A percentile compares a stretch with the other conserved stretches of the same genome.
These are phyloP conservation scores for Neobulgaria alba DNA, from an alignment of 2,329 filamentous ascomycete genomes.

Conservation along the genomic window DNA sequence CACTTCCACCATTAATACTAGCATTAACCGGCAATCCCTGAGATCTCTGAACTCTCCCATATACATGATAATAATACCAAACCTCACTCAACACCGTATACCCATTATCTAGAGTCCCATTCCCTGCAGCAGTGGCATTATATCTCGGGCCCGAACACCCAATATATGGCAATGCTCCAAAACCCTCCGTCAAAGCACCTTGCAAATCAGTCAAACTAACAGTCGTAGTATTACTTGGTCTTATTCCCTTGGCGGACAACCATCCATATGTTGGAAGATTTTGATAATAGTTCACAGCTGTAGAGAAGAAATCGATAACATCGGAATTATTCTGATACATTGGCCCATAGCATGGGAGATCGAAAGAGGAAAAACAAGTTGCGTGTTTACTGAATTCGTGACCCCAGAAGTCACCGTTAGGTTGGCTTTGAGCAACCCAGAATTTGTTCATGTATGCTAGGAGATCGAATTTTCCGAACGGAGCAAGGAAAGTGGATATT, in stretches of 20 bases:
- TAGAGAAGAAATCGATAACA: slow-evolving; percentile 55
- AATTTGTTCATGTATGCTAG: slow-evolving; percentile 57
- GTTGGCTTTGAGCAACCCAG: slow-evolving; percentile 51
- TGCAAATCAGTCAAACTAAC: slow-evolving; percentile 48
- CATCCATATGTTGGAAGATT: slow-evolving; percentile 51
- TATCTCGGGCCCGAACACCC: slow-evolving; percentile 52
- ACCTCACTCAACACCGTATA: slow-evolving; percentile 50
- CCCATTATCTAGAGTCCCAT: slow-evolving; percentile 45
- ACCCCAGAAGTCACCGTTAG: slow-evolving; percentile 54
- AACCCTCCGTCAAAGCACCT: slow-evolving; percentile 38
- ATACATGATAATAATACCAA: slow-evolving; percentile 59
- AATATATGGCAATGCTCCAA: slow-evolving; percentile 49
- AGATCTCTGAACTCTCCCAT: slow-evolving; percentile 46
- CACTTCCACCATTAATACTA: slow-evolving; percentile 39
- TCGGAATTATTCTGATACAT: slow-evolving; percentile 47
- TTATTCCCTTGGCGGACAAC: slow-evolving; percentile 46
- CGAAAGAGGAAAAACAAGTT: slow-evolving; percentile 59
- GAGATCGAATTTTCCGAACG: slow-evolving; percentile 50
- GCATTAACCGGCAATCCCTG: slow-evolving; percentile 31
- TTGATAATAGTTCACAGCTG: slow-evolving; percentile 48
- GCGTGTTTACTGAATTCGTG: slow-evolving; percentile 63
- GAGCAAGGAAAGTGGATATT: slow-evolving; percentile 49
- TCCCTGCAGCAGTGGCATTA: slow-evolving; percentile 51
- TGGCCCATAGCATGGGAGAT: slow-evolving; percentile 55
- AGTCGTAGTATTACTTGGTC: slow-evolving; percentile 47